A percentile compares a stretch with the other conserved stretches of the same genome.
Evolutionary conservation across 768 basidiomycete species (phyloP).

Genomic region (Suillus brevipes): DNA sequence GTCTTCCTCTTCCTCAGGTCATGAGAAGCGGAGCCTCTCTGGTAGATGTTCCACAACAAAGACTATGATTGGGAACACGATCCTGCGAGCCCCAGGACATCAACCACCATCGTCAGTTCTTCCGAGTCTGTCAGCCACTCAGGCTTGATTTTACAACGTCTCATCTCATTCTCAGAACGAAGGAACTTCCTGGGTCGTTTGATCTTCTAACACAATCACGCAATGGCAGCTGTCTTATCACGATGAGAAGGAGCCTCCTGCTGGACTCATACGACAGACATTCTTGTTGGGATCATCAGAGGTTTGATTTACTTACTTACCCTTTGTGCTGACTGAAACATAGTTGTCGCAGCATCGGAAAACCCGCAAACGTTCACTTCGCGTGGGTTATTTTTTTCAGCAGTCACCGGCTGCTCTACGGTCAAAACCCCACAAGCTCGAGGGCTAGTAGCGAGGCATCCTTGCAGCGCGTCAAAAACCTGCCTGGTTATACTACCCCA

Average conservation of each 20-base stretch:
- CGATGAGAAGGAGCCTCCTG: constrained; percentile 48
- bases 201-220: constrained; percentile 59
- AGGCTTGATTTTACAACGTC: no score
- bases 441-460: constrained; percentile 49
- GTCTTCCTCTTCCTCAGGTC: no score
- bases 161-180: constrained; percentile 66
- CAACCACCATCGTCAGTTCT: no score
- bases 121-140: no score
- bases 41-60: no score
- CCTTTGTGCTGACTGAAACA: constrained; percentile 5
- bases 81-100: no score
- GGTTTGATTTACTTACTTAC: constrained; percentile 39
- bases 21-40: no score
- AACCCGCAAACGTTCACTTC: constrained; percentile 74
- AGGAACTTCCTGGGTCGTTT: constrained; percentile 63
- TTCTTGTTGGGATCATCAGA: constrained; percentile 84
- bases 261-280: constrained; percentile 69
- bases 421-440: constrained; percentile 13
- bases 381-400: no score
- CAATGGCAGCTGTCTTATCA: constrained; percentile 5
- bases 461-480: constrained; percentile 67
- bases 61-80: no score
- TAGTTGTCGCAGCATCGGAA: constrained; percentile 57
- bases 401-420: no score
- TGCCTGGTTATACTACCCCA: constrained; percentile 88